Conservation (phyloP, 805 yeast species). For the Zygoascus tannicola region DNA sequence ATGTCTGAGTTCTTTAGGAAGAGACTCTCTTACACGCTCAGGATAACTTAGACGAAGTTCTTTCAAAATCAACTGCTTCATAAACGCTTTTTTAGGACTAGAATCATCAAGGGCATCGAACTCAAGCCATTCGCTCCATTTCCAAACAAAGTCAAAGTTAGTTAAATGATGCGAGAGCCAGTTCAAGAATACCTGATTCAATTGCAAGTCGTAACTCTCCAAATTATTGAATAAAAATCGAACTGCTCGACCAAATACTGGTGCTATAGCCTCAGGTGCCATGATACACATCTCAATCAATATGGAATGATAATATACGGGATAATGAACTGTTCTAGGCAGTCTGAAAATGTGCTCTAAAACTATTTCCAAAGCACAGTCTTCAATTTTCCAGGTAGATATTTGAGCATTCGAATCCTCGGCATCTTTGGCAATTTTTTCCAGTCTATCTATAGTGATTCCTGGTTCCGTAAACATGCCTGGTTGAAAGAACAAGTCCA, state of each 20-base stretch:
- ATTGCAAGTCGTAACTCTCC: conserved; percentile 63
- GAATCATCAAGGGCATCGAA: conserved; percentile 35
- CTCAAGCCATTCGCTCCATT: conserved; percentile 88
- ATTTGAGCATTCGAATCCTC: conserved; percentile 13
- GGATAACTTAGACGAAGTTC: conserved; percentile 78
- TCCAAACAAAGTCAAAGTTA: conserved; percentile 93
- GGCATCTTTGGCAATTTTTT: conserved; percentile 14
- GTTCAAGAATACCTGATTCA: conserved; percentile 61
- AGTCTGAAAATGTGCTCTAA: conserved; percentile 68
- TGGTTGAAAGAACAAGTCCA: conserved; percentile 63
- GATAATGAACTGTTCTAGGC: conserved; percentile 56
- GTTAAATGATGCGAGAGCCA: conserved; percentile 93
- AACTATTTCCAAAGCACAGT: conserved; percentile 74
- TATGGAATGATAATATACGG: conserved; percentile 73
- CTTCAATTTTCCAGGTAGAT: conserved; percentile 88
- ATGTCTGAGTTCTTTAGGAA: conserved; percentile 49
- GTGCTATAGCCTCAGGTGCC: conserved; percentile 79
- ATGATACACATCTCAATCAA: conserved; percentile 79
- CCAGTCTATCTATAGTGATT: conserved; percentile 62
- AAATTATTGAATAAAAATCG: conserved; percentile 68
- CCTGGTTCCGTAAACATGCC: conserved; percentile 65
- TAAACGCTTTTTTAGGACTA: conserved; percentile 67
- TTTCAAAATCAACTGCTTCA: conserved; percentile 70
- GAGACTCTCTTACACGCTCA: conserved; percentile 58
- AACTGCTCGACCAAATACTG: conserved; percentile 87